phyloP scores from a whole-genome alignment of 2,329 filamentous ascomycete species.

The Hymenoscyphus occultus region DNA sequence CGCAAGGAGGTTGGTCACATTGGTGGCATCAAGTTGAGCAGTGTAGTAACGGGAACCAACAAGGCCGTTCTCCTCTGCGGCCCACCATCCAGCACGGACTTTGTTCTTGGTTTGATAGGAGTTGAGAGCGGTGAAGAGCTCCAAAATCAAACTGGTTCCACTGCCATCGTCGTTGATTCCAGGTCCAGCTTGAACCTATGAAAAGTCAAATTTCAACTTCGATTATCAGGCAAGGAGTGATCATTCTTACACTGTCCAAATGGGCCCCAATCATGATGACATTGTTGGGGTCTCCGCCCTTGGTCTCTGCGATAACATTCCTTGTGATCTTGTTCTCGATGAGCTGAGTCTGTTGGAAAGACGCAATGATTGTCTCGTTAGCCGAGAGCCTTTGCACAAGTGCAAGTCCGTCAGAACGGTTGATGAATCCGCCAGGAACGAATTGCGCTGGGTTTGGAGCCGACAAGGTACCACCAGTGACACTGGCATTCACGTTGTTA shows the following conservation, averaged over 20 bases:
- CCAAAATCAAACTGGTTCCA: slow-evolving; percentile 56
- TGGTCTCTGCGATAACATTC: slow-evolving; percentile 48
- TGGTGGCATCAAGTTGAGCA: slow-evolving; percentile 43
- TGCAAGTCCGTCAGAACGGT: slow-evolving; percentile 18
- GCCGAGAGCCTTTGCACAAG: slow-evolving; percentile 14
- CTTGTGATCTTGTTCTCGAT: slow-evolving; percentile 19
- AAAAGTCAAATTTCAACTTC: neutral
- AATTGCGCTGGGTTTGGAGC: slow-evolving; percentile 19
- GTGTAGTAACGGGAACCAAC: slow-evolving; percentile 59
- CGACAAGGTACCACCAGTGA: slow-evolving; percentile 20
- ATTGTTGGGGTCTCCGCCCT: slow-evolving; percentile 55
- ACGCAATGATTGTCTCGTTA: slow-evolving; percentile 15
- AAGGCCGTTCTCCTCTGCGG: slow-evolving; percentile 61
- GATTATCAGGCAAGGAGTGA: neutral
- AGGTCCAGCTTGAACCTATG: slow-evolving; percentile 50
- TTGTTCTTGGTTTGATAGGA: slow-evolving; percentile 54
- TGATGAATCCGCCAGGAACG: slow-evolving; percentile 19
- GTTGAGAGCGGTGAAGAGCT: slow-evolving; percentile 57
- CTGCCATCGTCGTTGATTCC: slow-evolving; percentile 67
- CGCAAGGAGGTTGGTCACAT: slow-evolving; percentile 54
- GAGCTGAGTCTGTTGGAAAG: slow-evolving; percentile 19
- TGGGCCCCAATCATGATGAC: slow-evolving; percentile 58
- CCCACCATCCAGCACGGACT: slow-evolving; percentile 64
- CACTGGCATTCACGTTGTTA: slow-evolving; percentile 18
- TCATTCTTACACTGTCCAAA: slow-evolving; percentile 49